A percentile compares a stretch with the other conserved stretches of the same genome.
Conservation (phyloP, 164 flowering plant genomes). For the Dillenia turbinata region DNA sequence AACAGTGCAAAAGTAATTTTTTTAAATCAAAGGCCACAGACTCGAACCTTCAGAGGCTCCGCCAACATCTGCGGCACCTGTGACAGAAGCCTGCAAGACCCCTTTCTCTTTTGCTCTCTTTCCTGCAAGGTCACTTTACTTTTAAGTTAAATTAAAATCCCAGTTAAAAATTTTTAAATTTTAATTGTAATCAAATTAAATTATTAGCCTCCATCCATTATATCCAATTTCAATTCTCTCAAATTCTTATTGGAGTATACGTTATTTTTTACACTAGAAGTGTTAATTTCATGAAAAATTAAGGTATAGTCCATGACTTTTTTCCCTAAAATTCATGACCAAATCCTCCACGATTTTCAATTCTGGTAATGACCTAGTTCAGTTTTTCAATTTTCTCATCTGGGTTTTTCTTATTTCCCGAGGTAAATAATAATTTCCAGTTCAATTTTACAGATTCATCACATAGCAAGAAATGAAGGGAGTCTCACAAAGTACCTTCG, state of each 20-base stretch:
- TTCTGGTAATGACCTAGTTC: constrained; percentile 7
- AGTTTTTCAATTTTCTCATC: constrained; percentile 1
- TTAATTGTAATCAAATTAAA: too few relatives aligned
- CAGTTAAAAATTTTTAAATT: too few relatives aligned
- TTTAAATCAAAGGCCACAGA: constrained; percentile 65
- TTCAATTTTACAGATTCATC: constrained; percentile 37
- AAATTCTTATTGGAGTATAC: neutral
- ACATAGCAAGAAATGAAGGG: constrained; percentile 40
- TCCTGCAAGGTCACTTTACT: constrained; percentile 68
- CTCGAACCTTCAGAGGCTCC: constrained; percentile 51
- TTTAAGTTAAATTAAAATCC: neutral
- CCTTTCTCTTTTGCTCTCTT: constrained; percentile 74
- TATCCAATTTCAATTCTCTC: neutral
- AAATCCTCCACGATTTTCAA: neutral
- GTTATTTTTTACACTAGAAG: neutral
- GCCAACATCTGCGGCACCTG: constrained; percentile 68
- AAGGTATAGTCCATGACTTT: too few relatives aligned
- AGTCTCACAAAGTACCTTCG: constrained; percentile 41
- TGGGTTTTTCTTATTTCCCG: constrained; percentile 7
- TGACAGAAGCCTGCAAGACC: constrained; percentile 67
- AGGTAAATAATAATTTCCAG: neutral
- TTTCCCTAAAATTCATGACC: too few relatives aligned
- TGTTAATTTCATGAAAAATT: too few relatives aligned
- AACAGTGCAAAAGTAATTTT: constrained; percentile 83
- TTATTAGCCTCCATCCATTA: too few relatives aligned